Base-by-base conservation (phyloP, 2,329 filamentous ascomycete species). In the Colletotrichum liaoningense region DNA sequence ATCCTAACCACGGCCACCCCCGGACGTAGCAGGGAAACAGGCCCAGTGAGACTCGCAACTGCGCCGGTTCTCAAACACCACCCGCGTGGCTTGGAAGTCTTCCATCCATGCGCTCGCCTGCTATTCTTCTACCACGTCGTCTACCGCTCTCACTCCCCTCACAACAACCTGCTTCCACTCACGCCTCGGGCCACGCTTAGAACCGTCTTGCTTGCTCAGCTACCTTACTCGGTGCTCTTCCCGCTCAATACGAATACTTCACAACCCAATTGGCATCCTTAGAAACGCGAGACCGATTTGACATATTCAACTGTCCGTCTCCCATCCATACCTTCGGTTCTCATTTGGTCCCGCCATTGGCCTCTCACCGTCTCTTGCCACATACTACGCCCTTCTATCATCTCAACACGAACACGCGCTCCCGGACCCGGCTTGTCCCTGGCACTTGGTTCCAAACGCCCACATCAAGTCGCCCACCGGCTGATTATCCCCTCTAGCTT, bases 41-140 rank as follows among this genome's bases (percentile, higher is more conserved):
- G 71, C 71, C 71, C 49, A 52, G 67, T 71, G 67, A 69, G 70
- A 73, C 70, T 70, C 60, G 26, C 67, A 62, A 71, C 71, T 66
- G 56, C 67, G 35, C 67, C 54, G 54, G 57, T 62, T 71, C 67
- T 73, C 71, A 73, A 73, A 73, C 71, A 73, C 67, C 62, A 71
- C 56, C 71, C 33, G 60, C 62, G 71, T 73, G 67, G 71, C 71
- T 73, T 71, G 71, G 71, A 80, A 69, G 79, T 58, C 30, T 54
- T 22, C 28, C 26, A 60, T 46, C 75, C 56, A 49, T 66, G 30
- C 69, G n/a, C 64, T 35, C 38, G 49, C 28, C 49, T 57, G 19
- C 72, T 35, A 12, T 33, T 56, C 3, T 62, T 49, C 35, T 11
- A 38, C 52, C 67, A 49, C 46, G 22, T 42, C 57, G 28, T 30